Percentiles rank a stretch among this genome's conserved stretches.
Evolutionary conservation across 176 grass and related monocot species (phyloP).

Genomic region (Phoenix dactylifera): DNA sequence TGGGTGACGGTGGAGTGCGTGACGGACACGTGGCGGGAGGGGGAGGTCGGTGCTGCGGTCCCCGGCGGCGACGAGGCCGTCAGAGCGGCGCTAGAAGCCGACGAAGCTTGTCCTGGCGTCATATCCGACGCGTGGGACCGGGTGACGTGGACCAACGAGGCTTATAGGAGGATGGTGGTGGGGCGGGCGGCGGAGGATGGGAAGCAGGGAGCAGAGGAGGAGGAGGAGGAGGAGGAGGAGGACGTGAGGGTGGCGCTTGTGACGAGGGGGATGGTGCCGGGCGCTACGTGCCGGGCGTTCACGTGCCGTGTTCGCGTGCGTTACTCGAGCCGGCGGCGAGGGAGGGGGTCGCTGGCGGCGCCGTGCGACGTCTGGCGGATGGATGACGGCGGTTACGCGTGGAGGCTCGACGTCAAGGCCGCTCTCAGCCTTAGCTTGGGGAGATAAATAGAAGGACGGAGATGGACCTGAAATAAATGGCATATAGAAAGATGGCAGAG

Average conservation of each 20-base stretch:
- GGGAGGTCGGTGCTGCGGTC: not conserved
- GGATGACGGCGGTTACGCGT: constrained; percentile 43
- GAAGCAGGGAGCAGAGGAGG: no score
- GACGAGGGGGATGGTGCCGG: constrained; percentile 25
- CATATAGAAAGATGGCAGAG: no score
- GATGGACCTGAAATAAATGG: no score
- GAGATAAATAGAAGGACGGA: no score
- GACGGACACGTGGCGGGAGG: constrained; percentile 38
- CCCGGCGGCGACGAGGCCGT: constrained; percentile 3
- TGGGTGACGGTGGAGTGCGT: constrained; percentile 59
- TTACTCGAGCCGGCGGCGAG: not conserved
- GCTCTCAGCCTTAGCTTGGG: constrained; percentile 55
- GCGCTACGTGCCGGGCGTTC: constrained; percentile 53
- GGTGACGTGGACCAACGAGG: constrained; percentile 54
- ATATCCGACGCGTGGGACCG: constrained; percentile 59
- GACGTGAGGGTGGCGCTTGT: constrained; percentile 29
- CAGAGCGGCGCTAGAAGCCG: not conserved
- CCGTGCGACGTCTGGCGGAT: constrained; percentile 90
- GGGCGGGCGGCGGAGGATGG: not conserved
- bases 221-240: constrained; percentile 15
- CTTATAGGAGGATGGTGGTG: constrained; percentile 29
- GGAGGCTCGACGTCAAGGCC: constrained; percentile 67
- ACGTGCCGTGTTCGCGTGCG: constrained; percentile 51
- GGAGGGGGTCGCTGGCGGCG: constrained; percentile 38
- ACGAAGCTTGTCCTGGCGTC: constrained; percentile 31